Evolutionary conservation across 2,329 filamentous ascomycete species (phyloP).

Genomic region (Nectriaceae sp.): DNA sequence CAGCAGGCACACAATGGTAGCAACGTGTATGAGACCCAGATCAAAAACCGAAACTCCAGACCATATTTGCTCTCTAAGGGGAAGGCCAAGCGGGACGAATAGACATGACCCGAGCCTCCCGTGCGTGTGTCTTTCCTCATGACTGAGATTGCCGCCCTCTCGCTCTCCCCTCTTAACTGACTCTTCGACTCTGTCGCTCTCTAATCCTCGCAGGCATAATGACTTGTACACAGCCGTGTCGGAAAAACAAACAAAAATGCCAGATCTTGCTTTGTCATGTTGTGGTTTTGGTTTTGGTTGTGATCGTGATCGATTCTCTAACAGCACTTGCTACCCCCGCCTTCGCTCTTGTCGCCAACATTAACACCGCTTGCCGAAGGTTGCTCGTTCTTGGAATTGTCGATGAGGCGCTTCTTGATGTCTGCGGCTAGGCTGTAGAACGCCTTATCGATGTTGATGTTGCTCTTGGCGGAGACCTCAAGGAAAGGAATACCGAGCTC

Average conservation of each 20-base stretch:
- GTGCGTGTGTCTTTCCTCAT: constrained; percentile 22
- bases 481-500: constrained; percentile 98
- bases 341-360: constrained; percentile 64
- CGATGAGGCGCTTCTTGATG: constrained; percentile 98
- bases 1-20: constrained; percentile 26
- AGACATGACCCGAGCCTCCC: constrained; percentile 28
- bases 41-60: constrained; percentile 50
- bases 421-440: constrained; percentile 94
- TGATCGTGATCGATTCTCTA: constrained; percentile 40
- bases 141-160: constrained; percentile 21
- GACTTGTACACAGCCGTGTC: constrained; percentile 7
- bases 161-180: constrained; percentile 7
- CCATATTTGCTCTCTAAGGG: constrained; percentile 45
- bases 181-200: constrained; percentile 15
- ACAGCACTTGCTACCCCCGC: constrained; percentile 73
- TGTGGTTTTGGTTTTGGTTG: background rate
- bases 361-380: constrained; percentile 62
- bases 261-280: background rate
- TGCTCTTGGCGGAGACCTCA: constrained; percentile 97
- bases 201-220: constrained; percentile 19
- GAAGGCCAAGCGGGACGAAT: constrained; percentile 26
- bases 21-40: constrained; percentile 47
- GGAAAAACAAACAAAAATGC: background rate
- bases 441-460: constrained; percentile 99
- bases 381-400: constrained; percentile 79